These are phyloP conservation scores for Bolboschoenoplectus hybrid DNA, from an alignment of 202 grass and related monocot genomes.

Conservation along the genomic window DNA sequence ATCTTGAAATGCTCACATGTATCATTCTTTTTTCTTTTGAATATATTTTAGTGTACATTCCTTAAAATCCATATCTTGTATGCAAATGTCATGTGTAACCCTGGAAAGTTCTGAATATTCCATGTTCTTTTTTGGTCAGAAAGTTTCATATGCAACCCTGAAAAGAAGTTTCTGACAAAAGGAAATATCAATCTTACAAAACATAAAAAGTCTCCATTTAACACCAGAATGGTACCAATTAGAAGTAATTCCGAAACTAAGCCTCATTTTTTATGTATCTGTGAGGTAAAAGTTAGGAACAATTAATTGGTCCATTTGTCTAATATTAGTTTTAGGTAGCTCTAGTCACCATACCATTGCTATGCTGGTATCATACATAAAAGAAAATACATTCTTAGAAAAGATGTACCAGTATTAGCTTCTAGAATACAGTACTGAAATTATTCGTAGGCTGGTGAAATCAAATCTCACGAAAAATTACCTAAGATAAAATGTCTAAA, in stretches of 20 bases:
- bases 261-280: neutral
- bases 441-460: neutral
- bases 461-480: neutral
- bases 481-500: neutral
- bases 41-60: neutral
- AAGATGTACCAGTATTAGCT: neutral
- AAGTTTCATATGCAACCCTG: neutral
- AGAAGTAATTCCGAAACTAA: slow-evolving; percentile 8
- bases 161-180: neutral
- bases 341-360: neutral
- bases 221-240: neutral
- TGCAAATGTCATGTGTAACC: neutral
- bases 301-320: neutral
- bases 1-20: neutral
- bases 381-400: neutral
- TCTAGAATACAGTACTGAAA: neutral
- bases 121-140: neutral
- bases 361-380: neutral
- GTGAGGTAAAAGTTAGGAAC: neutral
- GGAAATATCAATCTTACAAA: neutral
- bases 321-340: neutral
- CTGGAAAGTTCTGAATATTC: slow-evolving; percentile 1
- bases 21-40: neutral
- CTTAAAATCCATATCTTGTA: neutral
- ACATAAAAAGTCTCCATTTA: neutral